Conservation (phyloP, 2,329 filamentous ascomycete species). For the Madurella fahalii region DNA sequence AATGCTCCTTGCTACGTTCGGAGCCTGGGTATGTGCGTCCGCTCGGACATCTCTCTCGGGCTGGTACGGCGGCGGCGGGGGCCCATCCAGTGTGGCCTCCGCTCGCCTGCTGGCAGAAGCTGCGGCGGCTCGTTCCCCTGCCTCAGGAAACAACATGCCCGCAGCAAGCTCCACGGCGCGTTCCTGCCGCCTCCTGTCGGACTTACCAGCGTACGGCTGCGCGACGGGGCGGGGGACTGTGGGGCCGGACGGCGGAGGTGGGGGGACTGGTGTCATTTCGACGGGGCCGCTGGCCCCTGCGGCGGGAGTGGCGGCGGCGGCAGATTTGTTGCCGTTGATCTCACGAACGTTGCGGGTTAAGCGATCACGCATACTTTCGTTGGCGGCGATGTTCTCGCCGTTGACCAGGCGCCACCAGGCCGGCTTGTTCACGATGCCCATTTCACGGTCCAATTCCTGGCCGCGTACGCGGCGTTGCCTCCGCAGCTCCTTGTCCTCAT, state of each 20-base stretch:
- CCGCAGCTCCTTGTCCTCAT: conserved; percentile 67
- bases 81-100: neutral
- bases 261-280: conserved; percentile 32
- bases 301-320: conserved; percentile 32
- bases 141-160: conserved; percentile 46
- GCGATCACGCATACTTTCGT: conserved; percentile 46
- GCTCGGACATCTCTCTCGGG: neutral
- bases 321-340: conserved; percentile 45
- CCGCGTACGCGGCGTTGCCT: conserved; percentile 58
- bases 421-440: conserved; percentile 59
- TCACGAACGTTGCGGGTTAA: conserved; percentile 54
- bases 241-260: conserved; percentile 1
- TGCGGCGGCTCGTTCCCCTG: conserved; percentile 29
- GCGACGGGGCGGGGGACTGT: conserved; percentile 18
- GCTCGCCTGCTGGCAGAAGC: conserved; percentile 36
- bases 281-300: conserved; percentile 3
- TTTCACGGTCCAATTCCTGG: conserved; percentile 51
- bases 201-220: conserved; percentile 39
- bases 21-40: neutral
- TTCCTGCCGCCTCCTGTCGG: conserved; percentile 43
- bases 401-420: conserved; percentile 61
- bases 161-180: conserved; percentile 42
- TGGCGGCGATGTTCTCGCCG: conserved; percentile 37
- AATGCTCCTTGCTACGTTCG: conserved; percentile 38
- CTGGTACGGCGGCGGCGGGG: conserved; percentile 20